Evolutionary conservation across 306 rosid species (phyloP), one percentile per base, ranked within the genome.

Genomic region (Abrus precatorius): DNA sequence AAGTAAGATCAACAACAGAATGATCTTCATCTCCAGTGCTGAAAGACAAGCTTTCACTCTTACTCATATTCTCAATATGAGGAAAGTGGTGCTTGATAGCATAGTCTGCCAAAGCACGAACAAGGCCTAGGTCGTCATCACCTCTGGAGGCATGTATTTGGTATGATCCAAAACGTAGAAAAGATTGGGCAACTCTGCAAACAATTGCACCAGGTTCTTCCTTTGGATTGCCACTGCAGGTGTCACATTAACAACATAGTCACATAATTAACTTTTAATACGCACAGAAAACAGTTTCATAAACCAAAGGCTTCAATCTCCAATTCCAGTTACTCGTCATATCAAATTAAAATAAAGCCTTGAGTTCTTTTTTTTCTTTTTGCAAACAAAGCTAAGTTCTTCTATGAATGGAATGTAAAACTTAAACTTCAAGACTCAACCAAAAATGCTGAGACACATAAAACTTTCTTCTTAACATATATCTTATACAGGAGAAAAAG

Each of bases 201-300:
- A 93, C 97, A 52, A 96, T 84, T 75, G 99, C 99, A 77, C 97
- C 99, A 48, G 93, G 97, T 85, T 96, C 98, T 66, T 96, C 99
- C 85, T 96, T 93, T 64, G 97, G 86, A 82, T 92, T 96, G 76
- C 99, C 99, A 85, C 97, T 96, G 88, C 86, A 80, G 40, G 78
- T 47, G 63, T 6, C 59, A 65, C 30, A 84, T 76, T 28, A 69
- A 83, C 54, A 84, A 32, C 60, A 57, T 62, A 40, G 36, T 86
- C 62, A 84, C 10, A 7, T 69, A 63, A 82, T 52, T 27, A 48
- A 53, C 55, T 48, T 74, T 73, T 75, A 1, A 29, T 10, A 30
- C 2, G 13, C 44, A 65, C 48, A 45, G 12, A 62, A 10, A 11
- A 52, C 20, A 28, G 11, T 34, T 47, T 20, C 29, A 41, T 69